These are phyloP conservation scores for Lipomyces yamadae DNA, from an alignment of 805 yeast species.

Conservation along the genomic window DNA sequence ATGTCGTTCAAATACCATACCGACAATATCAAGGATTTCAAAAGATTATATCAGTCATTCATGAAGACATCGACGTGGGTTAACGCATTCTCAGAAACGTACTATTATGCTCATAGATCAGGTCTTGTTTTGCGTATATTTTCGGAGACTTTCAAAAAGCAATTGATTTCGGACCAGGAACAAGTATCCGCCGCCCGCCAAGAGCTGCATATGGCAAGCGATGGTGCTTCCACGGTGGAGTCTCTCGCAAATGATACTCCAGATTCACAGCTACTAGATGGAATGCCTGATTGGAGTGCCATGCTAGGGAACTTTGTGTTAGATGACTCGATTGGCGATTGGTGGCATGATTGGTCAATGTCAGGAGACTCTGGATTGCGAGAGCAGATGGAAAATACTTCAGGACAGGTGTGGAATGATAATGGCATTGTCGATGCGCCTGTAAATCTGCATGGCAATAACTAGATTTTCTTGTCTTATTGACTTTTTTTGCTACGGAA, in stretches of 20 bases:
- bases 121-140: constrained; percentile 6
- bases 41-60: constrained; percentile 21
- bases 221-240: constrained; percentile 4
- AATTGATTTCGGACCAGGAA: background rate
- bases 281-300: constrained; percentile 10
- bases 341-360: constrained; percentile 37
- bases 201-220: background rate
- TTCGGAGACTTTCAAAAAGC: background rate
- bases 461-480: background rate
- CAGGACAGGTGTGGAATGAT: background rate
- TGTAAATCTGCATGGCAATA: background rate
- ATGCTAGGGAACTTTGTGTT: constrained; percentile 8
- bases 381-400: background rate
- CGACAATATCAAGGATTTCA: constrained; percentile 11
- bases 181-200: background rate
- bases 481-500: background rate
- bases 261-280: background rate
- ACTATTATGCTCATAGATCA: constrained; percentile 9
- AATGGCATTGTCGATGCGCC: background rate
- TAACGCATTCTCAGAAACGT: background rate
- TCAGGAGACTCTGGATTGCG: background rate
- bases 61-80: constrained; percentile 16
- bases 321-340: constrained; percentile 28
- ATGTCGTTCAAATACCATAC: constrained; percentile 26
- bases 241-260: background rate